Evolutionary conservation across 805 yeast species (phyloP).

Genomic region (Pichia scutulata): DNA sequence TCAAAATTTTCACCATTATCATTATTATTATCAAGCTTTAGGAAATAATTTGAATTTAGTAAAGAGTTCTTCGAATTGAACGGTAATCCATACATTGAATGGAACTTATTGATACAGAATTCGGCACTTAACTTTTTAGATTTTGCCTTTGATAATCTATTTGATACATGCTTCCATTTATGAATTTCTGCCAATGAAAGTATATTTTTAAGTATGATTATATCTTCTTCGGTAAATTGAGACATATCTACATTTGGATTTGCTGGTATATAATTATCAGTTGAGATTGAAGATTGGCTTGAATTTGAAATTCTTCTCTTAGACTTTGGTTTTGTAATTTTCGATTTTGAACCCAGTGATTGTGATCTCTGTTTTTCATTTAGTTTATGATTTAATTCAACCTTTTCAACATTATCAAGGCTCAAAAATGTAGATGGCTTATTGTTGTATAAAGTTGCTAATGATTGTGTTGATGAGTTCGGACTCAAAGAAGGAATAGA

Average conservation of each 20-base stretch:
- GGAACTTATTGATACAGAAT: slow-evolving; percentile 25
- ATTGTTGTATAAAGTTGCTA: not conserved
- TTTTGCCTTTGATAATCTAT: slow-evolving; percentile 23
- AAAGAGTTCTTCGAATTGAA: slow-evolving; percentile 22
- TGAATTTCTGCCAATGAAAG: slow-evolving; percentile 27
- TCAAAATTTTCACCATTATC: slow-evolving; percentile 18
- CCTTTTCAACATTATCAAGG: not conserved
- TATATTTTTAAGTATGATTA: slow-evolving; percentile 20
- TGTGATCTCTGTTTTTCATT: not conserved
- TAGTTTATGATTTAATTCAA: no score
- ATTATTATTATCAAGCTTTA: slow-evolving; percentile 10
- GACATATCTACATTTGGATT: slow-evolving; percentile 19
- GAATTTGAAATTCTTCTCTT: not conserved
- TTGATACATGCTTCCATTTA: slow-evolving; percentile 29
- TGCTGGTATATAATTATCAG: slow-evolving; percentile 19
- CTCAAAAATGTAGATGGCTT: not conserved
- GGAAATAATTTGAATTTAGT: slow-evolving; percentile 17
- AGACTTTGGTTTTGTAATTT: not conserved
- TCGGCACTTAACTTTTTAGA: slow-evolving; percentile 27
- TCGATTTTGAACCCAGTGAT: not conserved
- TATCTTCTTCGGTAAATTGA: slow-evolving; percentile 26
- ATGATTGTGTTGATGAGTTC: not conserved
- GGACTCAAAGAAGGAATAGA: not conserved
- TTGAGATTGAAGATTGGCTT: slow-evolving; percentile 4
- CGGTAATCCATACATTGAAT: slow-evolving; percentile 27